Percentiles rank a stretch among this genome's conserved stretches.
These are phyloP conservation scores for Uronychia binucleata DNA, from an alignment of 73 alveolate species.

Conservation along the genomic window DNA sequence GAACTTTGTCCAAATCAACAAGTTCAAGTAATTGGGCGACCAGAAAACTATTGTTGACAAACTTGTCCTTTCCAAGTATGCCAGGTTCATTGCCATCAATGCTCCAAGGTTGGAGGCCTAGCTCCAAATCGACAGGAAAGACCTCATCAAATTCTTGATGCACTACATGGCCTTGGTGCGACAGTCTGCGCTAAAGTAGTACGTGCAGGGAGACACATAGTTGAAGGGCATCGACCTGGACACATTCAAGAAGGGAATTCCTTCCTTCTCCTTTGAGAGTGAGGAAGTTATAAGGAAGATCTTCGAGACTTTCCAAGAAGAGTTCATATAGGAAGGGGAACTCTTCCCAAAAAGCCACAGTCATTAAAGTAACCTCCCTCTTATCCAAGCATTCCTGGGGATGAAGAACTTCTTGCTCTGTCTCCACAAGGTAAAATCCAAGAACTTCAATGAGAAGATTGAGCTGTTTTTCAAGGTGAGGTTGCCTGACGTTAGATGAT, in stretches of 20 bases:
- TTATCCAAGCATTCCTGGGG: neutral
- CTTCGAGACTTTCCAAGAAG: conserved; percentile 20
- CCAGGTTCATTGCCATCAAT: neutral
- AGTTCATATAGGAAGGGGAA: neutral
- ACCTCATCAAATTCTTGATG: neutral
- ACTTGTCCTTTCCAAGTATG: neutral
- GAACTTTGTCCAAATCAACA: neutral
- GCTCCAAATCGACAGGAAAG: neutral
- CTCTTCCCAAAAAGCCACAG: neutral
- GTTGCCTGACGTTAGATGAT: conserved; percentile 22
- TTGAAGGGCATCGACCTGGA: conserved; percentile 32
- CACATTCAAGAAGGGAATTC: conserved; percentile 52
- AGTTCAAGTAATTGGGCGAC: conserved; percentile 1
- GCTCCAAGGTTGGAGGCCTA: conserved; percentile 3
- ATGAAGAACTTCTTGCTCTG: conserved; percentile 38
- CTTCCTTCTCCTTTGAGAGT: conserved; percentile 37
- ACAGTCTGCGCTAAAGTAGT: neutral
- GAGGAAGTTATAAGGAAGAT: conserved; percentile 29
- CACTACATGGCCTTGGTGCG: neutral
- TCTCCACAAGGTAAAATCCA: conserved; percentile 17
- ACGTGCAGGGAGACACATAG: neutral
- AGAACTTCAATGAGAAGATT: conserved; percentile 47
- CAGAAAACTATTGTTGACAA: neutral
- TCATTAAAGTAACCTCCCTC: conserved; percentile 7
- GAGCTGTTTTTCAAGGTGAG: conserved; percentile 45